A percentile compares a stretch with the other conserved stretches of the same genome.
Evolutionary conservation across 139 green algal genomes (phyloP).

Genomic region (Chlorella sp.): DNA sequence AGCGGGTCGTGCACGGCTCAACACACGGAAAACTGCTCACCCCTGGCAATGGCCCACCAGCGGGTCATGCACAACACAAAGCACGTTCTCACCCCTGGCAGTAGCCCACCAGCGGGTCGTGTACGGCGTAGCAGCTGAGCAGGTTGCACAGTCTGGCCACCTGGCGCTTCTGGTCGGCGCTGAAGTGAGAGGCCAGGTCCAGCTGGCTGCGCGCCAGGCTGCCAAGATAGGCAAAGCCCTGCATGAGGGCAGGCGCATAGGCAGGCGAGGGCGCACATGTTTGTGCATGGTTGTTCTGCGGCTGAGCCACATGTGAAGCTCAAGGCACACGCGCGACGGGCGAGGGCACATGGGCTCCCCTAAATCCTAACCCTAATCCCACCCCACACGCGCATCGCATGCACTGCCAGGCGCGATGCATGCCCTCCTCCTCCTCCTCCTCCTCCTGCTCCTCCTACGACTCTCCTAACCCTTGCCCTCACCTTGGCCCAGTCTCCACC

Average conservation of each 20-base stretch:
- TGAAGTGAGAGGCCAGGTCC: slow-evolving; percentile 35
- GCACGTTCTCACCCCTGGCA: slow-evolving; percentile 74
- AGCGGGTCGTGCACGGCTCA: slow-evolving; percentile 79
- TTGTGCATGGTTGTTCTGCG: too few relatives aligned
- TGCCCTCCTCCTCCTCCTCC: too few relatives aligned
- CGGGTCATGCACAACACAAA: slow-evolving; percentile 75
- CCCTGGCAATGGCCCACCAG: slow-evolving; percentile 82
- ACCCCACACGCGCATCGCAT: too few relatives aligned
- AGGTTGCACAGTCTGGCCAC: slow-evolving; percentile 59
- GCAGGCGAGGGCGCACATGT: too few relatives aligned
- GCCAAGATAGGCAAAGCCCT: neutral
- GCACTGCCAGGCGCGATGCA: too few relatives aligned
- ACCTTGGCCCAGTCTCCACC: neutral
- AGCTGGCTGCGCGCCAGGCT: slow-evolving; percentile 21
- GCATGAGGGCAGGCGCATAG: neutral
- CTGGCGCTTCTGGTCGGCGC: slow-evolving; percentile 17
- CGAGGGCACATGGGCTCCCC: too few relatives aligned
- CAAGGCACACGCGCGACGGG: too few relatives aligned
- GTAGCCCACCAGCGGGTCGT: slow-evolving; percentile 78
- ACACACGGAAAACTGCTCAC: too few relatives aligned
- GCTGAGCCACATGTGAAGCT: too few relatives aligned
- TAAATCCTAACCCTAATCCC: too few relatives aligned
- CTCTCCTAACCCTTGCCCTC: too few relatives aligned
- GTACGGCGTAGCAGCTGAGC: slow-evolving; percentile 74
- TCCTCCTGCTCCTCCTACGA: too few relatives aligned